Percentiles rank a stretch among this genome's conserved stretches.
Conservation (phyloP, 495 filamentous ascomycete genomes). For the Staphylotrichum longicolle region DNA sequence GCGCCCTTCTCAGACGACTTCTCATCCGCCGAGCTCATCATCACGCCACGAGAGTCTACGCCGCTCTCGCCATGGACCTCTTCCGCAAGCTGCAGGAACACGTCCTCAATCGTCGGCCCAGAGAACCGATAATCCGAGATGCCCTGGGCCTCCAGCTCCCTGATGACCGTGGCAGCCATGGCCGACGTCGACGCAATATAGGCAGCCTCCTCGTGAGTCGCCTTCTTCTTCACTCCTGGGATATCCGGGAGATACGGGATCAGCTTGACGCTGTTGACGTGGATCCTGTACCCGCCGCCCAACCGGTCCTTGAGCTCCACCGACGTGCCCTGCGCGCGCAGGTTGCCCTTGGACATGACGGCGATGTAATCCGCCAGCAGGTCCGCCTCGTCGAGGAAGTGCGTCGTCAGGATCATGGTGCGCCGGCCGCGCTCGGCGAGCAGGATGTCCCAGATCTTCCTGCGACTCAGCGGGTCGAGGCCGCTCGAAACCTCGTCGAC, state of each 20-base stretch:
- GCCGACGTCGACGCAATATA: conserved; percentile 64
- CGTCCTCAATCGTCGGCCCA: conserved; percentile 83
- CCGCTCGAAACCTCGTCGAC: conserved; percentile 85
- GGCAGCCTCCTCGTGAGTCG: conserved; percentile 64
- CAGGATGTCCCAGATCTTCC: conserved; percentile 89
- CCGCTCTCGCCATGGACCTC: conserved; percentile 51
- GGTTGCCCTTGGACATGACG: conserved; percentile 68
- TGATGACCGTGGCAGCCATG: conserved; percentile 64
- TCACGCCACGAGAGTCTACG: conserved; percentile 16
- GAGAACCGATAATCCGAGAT: conserved; percentile 71
- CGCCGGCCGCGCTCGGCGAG: conserved; percentile 72
- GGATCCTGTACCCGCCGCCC: conserved; percentile 74
- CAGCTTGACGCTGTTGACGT: conserved; percentile 56
- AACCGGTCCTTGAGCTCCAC: conserved; percentile 69
- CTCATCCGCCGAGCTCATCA: conserved; percentile 21
- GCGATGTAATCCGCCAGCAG: conserved; percentile 74
- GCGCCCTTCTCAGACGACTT: conserved; percentile 31
- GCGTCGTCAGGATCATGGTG: conserved; percentile 82
- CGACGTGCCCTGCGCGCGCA: conserved; percentile 70
- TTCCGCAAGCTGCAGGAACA: conserved; percentile 79
- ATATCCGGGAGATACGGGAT: conserved; percentile 50
- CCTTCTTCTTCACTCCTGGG: conserved; percentile 54
- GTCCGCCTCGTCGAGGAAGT: conserved; percentile 79
- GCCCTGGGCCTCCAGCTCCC: conserved; percentile 57
- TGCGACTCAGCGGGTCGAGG: conserved; percentile 72